These are phyloP conservation scores for Naganishia sp. DNA, from an alignment of 1,284 basidiomycete species.

Conservation along the genomic window DNA sequence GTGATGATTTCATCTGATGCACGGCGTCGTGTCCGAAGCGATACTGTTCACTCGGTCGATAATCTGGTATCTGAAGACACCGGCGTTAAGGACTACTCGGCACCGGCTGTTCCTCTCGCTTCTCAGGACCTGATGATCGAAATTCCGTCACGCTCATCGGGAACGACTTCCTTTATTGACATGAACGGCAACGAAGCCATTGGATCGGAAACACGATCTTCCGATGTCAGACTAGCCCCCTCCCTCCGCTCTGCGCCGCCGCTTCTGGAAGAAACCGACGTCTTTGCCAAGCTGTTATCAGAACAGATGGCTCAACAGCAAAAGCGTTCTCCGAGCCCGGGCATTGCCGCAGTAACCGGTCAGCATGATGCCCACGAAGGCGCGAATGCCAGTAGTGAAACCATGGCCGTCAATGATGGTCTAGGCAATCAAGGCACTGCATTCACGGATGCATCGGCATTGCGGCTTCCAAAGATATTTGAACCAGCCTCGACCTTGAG, in stretches of 20 bases:
- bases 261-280: slow-evolving; percentile 32
- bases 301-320: slow-evolving; percentile 26
- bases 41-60: slow-evolving; percentile 25
- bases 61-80: slow-evolving; percentile 5
- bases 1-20: not conserved
- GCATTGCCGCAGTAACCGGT: too few species aligned
- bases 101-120: slow-evolving; percentile 10
- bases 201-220: not conserved
- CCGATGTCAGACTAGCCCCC: not conserved
- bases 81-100: not conserved
- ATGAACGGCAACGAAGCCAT: not conserved
- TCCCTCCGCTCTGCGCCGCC: slow-evolving; percentile 32
- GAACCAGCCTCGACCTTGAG: slow-evolving; percentile 18
- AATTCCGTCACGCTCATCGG: slow-evolving; percentile 17
- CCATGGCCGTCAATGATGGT: not conserved
- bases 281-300: slow-evolving; percentile 28
- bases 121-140: slow-evolving; percentile 15
- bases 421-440: not conserved
- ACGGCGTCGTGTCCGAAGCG: slow-evolving; percentile 7
- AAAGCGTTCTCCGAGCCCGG: slow-evolving; percentile 6
- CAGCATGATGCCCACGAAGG: too few species aligned
- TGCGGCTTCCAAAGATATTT: too few species aligned
- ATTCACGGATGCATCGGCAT: not conserved
- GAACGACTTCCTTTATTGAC: slow-evolving; percentile 1
- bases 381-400: too few species aligned